Conservation (phyloP, 2,329 filamentous ascomycete genomes). For the Phialophora chinensis region DNA sequence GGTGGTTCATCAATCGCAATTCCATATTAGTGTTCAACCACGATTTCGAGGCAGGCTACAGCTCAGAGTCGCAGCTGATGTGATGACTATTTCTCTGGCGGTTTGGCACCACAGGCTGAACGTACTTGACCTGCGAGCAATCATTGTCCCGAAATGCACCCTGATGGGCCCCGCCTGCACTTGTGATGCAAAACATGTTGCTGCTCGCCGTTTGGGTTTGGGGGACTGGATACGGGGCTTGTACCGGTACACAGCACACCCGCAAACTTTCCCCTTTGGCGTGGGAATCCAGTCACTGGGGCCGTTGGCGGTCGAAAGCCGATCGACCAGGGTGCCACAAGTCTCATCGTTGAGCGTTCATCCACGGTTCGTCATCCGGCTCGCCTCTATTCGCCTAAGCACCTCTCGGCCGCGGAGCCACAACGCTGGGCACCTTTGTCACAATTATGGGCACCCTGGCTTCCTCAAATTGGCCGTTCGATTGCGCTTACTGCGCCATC, state of each 20-base stretch:
- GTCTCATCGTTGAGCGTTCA: constrained; percentile 2
- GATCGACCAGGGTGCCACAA: constrained; percentile 2
- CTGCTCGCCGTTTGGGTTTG: background rate
- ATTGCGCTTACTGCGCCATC: background rate
- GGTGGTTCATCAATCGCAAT: constrained; percentile 3
- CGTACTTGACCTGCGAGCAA: background rate
- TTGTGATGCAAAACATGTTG: constrained; percentile 3
- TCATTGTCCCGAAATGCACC: constrained; percentile 5
- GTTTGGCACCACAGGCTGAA: background rate
- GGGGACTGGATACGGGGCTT: background rate
- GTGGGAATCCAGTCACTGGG: background rate
- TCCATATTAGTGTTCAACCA: constrained; percentile 4
- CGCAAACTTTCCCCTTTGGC: background rate
- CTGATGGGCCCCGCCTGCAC: background rate
- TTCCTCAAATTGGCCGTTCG: background rate
- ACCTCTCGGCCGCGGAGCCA: constrained; percentile 7
- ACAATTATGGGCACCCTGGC: background rate
- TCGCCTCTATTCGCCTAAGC: constrained; percentile 24
- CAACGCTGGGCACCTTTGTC: constrained; percentile 1
- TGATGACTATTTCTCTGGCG: constrained; percentile 1
- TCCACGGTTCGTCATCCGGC: constrained; percentile 15
- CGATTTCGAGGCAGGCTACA: background rate
- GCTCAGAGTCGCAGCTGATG: background rate
- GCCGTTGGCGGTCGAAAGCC: background rate
- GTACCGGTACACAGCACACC: too few relatives aligned